Evolutionary conservation across 345 rosid genomes (phyloP).

Genomic region (Salix caprea): DNA sequence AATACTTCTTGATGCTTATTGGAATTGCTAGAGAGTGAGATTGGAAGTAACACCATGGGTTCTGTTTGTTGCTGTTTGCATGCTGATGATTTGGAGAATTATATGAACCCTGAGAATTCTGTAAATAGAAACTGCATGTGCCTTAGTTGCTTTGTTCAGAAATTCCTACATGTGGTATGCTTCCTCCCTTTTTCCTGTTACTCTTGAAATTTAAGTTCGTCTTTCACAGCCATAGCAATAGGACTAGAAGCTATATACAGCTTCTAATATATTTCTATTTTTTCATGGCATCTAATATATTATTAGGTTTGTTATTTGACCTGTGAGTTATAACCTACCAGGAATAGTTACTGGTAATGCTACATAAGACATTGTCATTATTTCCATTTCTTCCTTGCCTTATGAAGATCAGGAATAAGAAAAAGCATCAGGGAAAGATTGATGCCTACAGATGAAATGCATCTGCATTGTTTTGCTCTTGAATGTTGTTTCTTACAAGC

Average conservation of each 20-base stretch:
- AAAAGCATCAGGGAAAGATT: neutral
- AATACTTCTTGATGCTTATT: conserved; percentile 16
- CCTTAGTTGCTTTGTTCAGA: conserved; percentile 67
- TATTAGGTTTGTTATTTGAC: neutral
- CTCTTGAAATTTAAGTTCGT: neutral
- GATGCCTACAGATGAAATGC: neutral
- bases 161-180: conserved; percentile 66
- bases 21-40: conserved; percentile 20
- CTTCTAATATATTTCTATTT: neutral
- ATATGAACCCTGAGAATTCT: conserved; percentile 67
- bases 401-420: neutral
- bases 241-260: neutral
- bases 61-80: conserved; percentile 81
- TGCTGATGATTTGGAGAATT: conserved; percentile 62
- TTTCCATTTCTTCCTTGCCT: neutral
- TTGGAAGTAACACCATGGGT: conserved; percentile 62
- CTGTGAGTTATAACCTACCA: neutral
- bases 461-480: neutral
- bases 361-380: neutral
- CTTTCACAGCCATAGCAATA: neutral
- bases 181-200: neutral
- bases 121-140: conserved; percentile 79
- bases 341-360: neutral
- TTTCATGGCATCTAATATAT: neutral
- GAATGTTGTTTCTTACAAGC: conserved; percentile 1